Evolutionary conservation across 2,329 filamentous ascomycete genomes (phyloP).

Genomic region (Malbranchea zuffiana): DNA sequence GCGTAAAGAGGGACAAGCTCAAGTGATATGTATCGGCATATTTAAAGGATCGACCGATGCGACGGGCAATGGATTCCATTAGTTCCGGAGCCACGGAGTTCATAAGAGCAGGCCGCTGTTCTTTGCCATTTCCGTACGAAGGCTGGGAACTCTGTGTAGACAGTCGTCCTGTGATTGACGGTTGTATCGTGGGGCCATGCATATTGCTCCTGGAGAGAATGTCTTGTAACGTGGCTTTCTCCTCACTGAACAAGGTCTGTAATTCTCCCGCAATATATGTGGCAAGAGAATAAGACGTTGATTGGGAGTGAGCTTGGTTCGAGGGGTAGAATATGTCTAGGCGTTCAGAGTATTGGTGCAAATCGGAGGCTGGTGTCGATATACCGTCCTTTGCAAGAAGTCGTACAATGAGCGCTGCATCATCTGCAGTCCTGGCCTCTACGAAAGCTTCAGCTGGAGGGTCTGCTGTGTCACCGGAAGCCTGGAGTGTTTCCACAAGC

Average conservation of each 20-base stretch:
- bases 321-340: constrained; percentile 69
- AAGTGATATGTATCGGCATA: constrained; percentile 91
- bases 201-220: constrained; percentile 49
- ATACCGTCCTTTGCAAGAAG: constrained; percentile 46
- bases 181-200: constrained; percentile 19
- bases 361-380: constrained; percentile 46
- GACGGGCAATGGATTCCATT: constrained; percentile 50
- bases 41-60: constrained; percentile 75
- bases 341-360: constrained; percentile 58
- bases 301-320: constrained; percentile 54
- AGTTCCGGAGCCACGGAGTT: constrained; percentile 36
- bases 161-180: constrained; percentile 39
- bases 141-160: constrained; percentile 19
- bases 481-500: constrained; percentile 36
- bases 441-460: constrained; percentile 7
- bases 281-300: constrained; percentile 59
- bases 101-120: constrained; percentile 24
- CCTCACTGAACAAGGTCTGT: constrained; percentile 69
- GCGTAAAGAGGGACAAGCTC: constrained; percentile 89
- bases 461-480: constrained; percentile 10
- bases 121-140: constrained; percentile 21
- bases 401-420: constrained; percentile 56
- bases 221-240: constrained; percentile 74
- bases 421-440: constrained; percentile 4
- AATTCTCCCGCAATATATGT: constrained; percentile 70